Conservation (phyloP, 2,329 filamentous ascomycete genomes). For the Ceratocystis huliohia region DNA sequence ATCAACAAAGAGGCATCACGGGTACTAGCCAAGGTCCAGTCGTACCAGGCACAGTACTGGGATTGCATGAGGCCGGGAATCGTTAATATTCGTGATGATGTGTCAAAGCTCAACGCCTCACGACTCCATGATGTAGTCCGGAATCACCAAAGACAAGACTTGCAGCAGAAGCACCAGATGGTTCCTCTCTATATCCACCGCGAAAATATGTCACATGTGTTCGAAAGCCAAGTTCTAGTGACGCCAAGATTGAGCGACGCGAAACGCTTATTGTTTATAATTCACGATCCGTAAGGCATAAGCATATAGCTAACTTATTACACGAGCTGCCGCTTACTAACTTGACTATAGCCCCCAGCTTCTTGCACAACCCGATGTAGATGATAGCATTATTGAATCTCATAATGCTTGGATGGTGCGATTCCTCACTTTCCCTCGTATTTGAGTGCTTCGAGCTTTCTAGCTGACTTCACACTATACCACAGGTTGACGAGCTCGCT, state of each 20-base stretch:
- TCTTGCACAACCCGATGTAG: conserved; percentile 50
- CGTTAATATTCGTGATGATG: conserved; percentile 40
- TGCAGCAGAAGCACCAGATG: conserved; percentile 66
- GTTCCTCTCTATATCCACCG: conserved; percentile 67
- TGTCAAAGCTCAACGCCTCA: conserved; percentile 42
- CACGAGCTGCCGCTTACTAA: background rate
- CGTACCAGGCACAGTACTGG: conserved; percentile 62
- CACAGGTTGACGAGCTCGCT: conserved; percentile 65
- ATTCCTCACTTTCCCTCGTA: conserved; percentile 29
- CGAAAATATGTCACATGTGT: conserved; percentile 58
- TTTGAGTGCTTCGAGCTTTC: background rate
- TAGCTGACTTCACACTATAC: conserved; percentile 22
- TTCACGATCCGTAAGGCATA: conserved; percentile 70
- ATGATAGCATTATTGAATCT: conserved; percentile 61
- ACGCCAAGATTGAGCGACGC: conserved; percentile 56
- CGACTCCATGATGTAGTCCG: conserved; percentile 72
- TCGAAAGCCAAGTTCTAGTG: conserved; percentile 74
- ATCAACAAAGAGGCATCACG: conserved; percentile 46
- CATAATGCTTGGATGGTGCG: conserved; percentile 79
- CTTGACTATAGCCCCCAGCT: conserved; percentile 49
- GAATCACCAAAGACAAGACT: conserved; percentile 56
- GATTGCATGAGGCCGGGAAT: conserved; percentile 67
- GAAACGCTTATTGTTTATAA: conserved; percentile 64
- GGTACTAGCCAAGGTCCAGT: conserved; percentile 46
- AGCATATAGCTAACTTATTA: background rate